phyloP scores from a whole-genome alignment of 345 rosid genomes.

The Eucalyptus polyanthemos region DNA sequence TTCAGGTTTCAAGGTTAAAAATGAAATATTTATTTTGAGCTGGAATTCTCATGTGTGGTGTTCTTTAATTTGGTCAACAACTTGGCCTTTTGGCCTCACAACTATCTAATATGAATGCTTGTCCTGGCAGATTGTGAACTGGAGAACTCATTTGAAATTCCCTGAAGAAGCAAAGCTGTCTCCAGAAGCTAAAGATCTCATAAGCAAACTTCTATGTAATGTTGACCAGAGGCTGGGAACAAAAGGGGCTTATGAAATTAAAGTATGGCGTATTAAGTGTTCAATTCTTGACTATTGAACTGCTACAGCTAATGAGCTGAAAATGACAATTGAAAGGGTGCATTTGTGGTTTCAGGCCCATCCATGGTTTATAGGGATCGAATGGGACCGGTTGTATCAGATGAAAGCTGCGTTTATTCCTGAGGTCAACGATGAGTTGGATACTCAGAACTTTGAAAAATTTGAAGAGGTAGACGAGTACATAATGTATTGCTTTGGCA shows the following conservation, averaged over 20 bases:
- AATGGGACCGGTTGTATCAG: constrained; percentile 83
- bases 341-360: constrained; percentile 42
- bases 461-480: constrained; percentile 74
- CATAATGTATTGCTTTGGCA: not conserved
- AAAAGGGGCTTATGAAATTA: constrained; percentile 82
- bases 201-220: constrained; percentile 80
- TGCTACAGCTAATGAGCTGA: not conserved
- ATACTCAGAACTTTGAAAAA: constrained; percentile 94
- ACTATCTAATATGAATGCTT: not conserved
- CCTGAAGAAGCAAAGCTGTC: constrained; percentile 96
- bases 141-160: constrained; percentile 93
- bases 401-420: constrained; percentile 96
- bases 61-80: not conserved
- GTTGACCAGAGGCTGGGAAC: constrained; percentile 92
- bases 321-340: not conserved
- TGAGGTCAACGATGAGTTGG: constrained; percentile 92
- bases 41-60: not conserved
- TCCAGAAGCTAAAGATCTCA: constrained; percentile 81
- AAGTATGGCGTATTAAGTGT: constrained; percentile 43
- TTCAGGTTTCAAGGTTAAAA: not conserved
- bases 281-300: not conserved
- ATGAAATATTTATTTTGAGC: not conserved
- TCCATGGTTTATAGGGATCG: constrained; percentile 75
- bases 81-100: not conserved
- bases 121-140: constrained; percentile 68